phyloP scores from a whole-genome alignment of 352 stramenopile species.

The Globisporangium perplexum region DNA sequence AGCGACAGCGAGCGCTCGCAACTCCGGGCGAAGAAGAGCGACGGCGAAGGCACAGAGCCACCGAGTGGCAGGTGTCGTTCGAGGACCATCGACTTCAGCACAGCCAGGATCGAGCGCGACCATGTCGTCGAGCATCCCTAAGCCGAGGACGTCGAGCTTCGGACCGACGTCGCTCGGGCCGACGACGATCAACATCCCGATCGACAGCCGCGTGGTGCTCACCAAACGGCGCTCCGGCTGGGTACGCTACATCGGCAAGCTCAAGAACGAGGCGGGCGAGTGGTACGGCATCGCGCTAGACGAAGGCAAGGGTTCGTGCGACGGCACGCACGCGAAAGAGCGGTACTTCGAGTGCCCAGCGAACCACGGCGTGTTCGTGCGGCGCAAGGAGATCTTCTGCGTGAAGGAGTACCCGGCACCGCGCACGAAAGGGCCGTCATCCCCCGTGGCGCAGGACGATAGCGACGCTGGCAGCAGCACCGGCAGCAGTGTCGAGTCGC shows the following conservation, averaged over 20 bases:
- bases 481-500: slow-evolving; percentile 23
- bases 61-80: not conserved
- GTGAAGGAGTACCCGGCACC: slow-evolving; percentile 28
- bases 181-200: slow-evolving; percentile 34
- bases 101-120: too few species aligned
- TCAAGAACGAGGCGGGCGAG: slow-evolving; percentile 46
- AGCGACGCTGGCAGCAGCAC: slow-evolving; percentile 38
- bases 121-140: slow-evolving; percentile 16
- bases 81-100: not conserved
- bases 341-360: slow-evolving; percentile 47
- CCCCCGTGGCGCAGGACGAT: slow-evolving; percentile 27
- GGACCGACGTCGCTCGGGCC: slow-evolving; percentile 1
- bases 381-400: slow-evolving; percentile 51
- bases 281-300: slow-evolving; percentile 68
- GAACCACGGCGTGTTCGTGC: slow-evolving; percentile 54
- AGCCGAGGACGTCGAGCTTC: slow-evolving; percentile 11
- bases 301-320: slow-evolving; percentile 52
- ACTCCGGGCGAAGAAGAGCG: not conserved
- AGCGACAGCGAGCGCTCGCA: not conserved
- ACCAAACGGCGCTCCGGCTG: slow-evolving; percentile 43
- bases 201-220: slow-evolving; percentile 52
- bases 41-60: not conserved
- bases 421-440: slow-evolving; percentile 36
- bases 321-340: slow-evolving; percentile 41
- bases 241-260: slow-evolving; percentile 58